Evolutionary conservation across 2,329 filamentous ascomycete species (phyloP).

Genomic region (Dichotomopilus funicola): DNA sequence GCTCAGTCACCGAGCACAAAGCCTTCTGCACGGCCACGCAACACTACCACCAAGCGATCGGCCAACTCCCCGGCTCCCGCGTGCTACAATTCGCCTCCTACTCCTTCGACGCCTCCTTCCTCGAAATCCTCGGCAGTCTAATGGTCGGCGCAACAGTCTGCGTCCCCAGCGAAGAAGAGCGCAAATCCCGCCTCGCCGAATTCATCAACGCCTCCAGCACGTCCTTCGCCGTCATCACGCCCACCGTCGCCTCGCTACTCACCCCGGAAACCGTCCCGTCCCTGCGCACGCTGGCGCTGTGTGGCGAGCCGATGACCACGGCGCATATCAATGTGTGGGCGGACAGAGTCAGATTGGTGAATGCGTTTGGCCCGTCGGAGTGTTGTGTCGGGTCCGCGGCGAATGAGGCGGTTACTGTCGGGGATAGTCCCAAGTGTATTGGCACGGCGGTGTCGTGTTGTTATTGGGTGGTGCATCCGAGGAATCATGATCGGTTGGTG

Average conservation of each 20-base stretch:
- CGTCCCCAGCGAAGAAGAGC: conserved; percentile 34
- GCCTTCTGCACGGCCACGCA: conserved; percentile 6
- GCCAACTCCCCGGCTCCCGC: neutral
- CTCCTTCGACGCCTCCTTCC: conserved; percentile 23
- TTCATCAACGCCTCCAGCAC: conserved; percentile 17
- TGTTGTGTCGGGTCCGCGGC: conserved; percentile 38
- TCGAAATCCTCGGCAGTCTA: conserved; percentile 34
- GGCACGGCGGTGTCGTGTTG: conserved; percentile 35
- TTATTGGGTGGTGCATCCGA: conserved; percentile 31
- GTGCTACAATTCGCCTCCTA: conserved; percentile 13
- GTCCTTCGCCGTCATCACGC: conserved; percentile 21
- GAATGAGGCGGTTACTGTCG: conserved; percentile 14
- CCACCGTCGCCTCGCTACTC: conserved; percentile 22
- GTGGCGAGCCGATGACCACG: conserved; percentile 18
- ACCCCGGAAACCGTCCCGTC: conserved; percentile 13
- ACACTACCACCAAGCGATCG: conserved; percentile 4
- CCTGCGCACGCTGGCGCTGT: conserved; percentile 15
- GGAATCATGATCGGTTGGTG: conserved; percentile 17
- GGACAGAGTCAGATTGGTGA: conserved; percentile 44
- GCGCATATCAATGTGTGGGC: conserved; percentile 25
- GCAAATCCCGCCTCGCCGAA: conserved; percentile 31
- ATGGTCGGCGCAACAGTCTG: conserved; percentile 28
- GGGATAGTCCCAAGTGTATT: conserved; percentile 28
- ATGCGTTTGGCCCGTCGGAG: conserved; percentile 45
- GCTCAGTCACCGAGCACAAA: conserved; percentile 16